These are phyloP conservation scores for Colletotrichum musicola DNA, from an alignment of 2,329 filamentous ascomycete genomes.

Conservation along the genomic window DNA sequence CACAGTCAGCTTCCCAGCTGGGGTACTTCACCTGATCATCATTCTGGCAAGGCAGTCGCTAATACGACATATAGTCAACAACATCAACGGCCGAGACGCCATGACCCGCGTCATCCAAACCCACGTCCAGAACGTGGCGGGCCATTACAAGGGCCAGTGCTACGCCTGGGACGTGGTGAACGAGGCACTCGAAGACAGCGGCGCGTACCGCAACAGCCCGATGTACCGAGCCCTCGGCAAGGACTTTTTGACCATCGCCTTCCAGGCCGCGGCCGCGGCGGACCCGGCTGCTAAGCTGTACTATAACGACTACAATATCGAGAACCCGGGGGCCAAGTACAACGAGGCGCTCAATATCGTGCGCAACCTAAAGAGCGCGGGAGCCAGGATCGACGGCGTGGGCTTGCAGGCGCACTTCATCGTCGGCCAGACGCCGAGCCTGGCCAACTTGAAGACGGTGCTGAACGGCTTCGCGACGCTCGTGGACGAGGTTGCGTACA, in stretches of 20 bases:
- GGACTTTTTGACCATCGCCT: constrained; percentile 59
- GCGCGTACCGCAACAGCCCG: constrained; percentile 49
- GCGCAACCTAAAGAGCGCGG: constrained; percentile 48
- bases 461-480: constrained; percentile 58
- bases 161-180: constrained; percentile 66
- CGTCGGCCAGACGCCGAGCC: constrained; percentile 55
- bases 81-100: constrained; percentile 63
- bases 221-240: constrained; percentile 58
- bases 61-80: constrained; percentile 55
- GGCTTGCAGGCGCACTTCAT: constrained; percentile 65
- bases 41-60: background rate
- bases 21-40: background rate
- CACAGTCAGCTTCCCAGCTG: constrained; percentile 58
- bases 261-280: constrained; percentile 55
- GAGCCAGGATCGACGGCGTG: constrained; percentile 64
- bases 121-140: constrained; percentile 61
- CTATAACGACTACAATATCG: constrained; percentile 60
- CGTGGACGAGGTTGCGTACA: constrained; percentile 60
- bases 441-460: constrained; percentile 54
- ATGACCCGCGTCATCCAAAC: constrained; percentile 57
- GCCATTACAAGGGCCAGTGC: constrained; percentile 59
- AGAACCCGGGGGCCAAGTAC: constrained; percentile 66
- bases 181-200: constrained; percentile 59
- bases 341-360: constrained; percentile 49
- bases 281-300: constrained; percentile 56